Evolutionary conservation across 2,329 filamentous ascomycete species (phyloP).

Genomic region (Fusarium stilboides): DNA sequence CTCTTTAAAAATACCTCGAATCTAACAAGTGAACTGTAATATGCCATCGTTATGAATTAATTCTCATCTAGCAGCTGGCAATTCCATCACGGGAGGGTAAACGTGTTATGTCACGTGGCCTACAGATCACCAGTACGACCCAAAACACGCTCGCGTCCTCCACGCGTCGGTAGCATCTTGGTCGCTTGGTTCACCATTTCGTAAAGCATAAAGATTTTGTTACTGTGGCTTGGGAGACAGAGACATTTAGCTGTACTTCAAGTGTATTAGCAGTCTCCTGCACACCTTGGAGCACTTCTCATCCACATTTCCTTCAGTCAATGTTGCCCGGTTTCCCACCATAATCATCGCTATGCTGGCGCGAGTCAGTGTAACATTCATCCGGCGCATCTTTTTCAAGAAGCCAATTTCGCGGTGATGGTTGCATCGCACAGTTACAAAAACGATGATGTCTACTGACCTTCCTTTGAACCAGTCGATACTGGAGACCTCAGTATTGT

Average conservation of each 20-base stretch:
- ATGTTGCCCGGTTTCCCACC: constrained; percentile 51
- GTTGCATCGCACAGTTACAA: constrained; percentile 61
- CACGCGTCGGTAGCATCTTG: too few species aligned
- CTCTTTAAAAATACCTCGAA: too few species aligned
- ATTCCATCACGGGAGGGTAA: too few species aligned
- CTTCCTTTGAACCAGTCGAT: constrained; percentile 62
- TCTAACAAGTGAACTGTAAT: too few species aligned
- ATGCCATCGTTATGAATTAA: too few species aligned
- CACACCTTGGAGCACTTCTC: constrained; percentile 8
- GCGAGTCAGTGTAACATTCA: constrained; percentile 60
- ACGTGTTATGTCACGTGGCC: too few species aligned
- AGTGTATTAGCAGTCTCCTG: constrained; percentile 7
- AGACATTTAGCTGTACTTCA: constrained; percentile 1
- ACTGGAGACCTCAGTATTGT: constrained; percentile 55
- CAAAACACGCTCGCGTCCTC: too few species aligned
- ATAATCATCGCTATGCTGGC: constrained; percentile 55
- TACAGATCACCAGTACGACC: too few species aligned
- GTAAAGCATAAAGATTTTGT: too few species aligned
- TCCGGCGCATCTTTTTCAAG: constrained; percentile 57
- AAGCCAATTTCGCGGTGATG: constrained; percentile 57
- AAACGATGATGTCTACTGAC: constrained; percentile 61
- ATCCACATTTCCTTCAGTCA: constrained; percentile 39
- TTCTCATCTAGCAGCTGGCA: too few species aligned
- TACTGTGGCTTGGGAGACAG: background rate
- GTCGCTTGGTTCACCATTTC: too few species aligned